Percentiles rank a stretch among this genome's conserved stretches.
phyloP scores from a whole-genome alignment of 2,329 filamentous ascomycete genomes.

The Lasiodiplodia sp. region DNA sequence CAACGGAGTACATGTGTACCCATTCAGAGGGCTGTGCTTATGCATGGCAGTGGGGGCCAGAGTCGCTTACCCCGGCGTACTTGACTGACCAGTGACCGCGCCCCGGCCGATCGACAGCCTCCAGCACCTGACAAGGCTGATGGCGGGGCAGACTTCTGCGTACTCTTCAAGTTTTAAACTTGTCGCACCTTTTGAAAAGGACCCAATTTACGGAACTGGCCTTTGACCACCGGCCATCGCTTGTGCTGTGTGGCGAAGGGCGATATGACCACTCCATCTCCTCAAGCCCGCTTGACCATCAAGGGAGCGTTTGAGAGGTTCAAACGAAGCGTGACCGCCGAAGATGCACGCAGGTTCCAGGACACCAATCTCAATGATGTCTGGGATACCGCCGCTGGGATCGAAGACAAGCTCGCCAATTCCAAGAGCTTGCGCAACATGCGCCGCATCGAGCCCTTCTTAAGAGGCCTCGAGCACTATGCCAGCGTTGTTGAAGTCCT shows the following conservation, averaged over 20 bases:
- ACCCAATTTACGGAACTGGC: no score
- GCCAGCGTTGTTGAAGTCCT: slow-evolving; percentile 51
- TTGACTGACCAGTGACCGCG: no score
- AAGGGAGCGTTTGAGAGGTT: neutral
- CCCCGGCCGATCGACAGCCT: no score
- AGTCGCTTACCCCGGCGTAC: no score
- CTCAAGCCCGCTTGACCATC: neutral
- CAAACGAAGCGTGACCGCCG: neutral
- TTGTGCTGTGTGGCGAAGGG: no score
- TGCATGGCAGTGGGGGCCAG: no score
- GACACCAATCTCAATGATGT: neutral
- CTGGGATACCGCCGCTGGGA: slow-evolving; percentile 31
- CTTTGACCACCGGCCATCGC: no score
- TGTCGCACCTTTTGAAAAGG: rapidly evolving
- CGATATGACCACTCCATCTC: no score
- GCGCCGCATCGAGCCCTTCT: slow-evolving; percentile 52
- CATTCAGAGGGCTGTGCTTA: no score
- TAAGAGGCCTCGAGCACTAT: slow-evolving; percentile 53
- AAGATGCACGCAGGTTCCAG: neutral
- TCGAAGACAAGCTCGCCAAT: slow-evolving; percentile 52
- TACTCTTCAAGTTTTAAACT: rapidly evolving
- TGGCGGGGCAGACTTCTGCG: no score
- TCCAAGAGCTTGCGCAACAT: slow-evolving; percentile 53
- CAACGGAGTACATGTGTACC: no score
- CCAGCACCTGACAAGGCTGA: no score